Evolutionary conservation across 306 rosid genomes (phyloP).

Genomic region (Arachis stenosperma): DNA sequence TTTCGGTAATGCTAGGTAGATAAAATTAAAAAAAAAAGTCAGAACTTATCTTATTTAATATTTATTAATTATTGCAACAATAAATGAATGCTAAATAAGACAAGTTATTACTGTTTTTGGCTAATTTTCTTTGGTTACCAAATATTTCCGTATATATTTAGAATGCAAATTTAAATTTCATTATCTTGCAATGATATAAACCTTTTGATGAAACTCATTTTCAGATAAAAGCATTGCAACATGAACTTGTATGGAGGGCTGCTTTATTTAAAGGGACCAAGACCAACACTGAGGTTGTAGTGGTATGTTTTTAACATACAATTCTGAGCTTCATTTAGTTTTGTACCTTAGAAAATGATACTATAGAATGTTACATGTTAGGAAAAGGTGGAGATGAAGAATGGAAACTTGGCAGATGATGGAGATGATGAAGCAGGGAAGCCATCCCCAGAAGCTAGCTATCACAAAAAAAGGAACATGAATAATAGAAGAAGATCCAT

Average conservation of each 20-base stretch:
- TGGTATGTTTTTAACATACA: slow-evolving; percentile 44
- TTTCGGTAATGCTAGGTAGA: too few species aligned
- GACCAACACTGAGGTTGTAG: slow-evolving; percentile 35
- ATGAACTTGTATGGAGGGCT: slow-evolving; percentile 73
- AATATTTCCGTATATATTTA: too few species aligned
- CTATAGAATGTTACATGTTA: slow-evolving; percentile 7
- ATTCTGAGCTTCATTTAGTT: not conserved
- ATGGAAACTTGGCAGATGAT: slow-evolving; percentile 44
- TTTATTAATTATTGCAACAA: too few species aligned
- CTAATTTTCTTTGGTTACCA: too few species aligned
- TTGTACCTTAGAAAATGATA: not conserved
- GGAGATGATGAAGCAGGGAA: slow-evolving; percentile 39
- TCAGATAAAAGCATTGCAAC: slow-evolving; percentile 75
- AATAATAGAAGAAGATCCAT: slow-evolving; percentile 37
- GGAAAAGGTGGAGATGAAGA: slow-evolving; percentile 45
- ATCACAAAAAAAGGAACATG: slow-evolving; percentile 28
- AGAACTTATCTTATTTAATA: too few species aligned
- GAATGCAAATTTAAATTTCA: not conserved
- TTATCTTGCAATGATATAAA: not conserved
- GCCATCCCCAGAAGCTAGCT: slow-evolving; percentile 24
- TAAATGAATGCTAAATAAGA: too few species aligned
- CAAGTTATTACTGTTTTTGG: too few species aligned
- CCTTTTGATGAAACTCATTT: slow-evolving; percentile 19
- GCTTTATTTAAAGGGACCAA: slow-evolving; percentile 64
- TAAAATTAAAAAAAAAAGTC: too few species aligned